A percentile compares a stretch with the other conserved stretches of the same genome.
These are phyloP conservation scores for Trichophyton equinum DNA, from an alignment of 2,329 filamentous ascomycete genomes.

Conservation along the genomic window DNA sequence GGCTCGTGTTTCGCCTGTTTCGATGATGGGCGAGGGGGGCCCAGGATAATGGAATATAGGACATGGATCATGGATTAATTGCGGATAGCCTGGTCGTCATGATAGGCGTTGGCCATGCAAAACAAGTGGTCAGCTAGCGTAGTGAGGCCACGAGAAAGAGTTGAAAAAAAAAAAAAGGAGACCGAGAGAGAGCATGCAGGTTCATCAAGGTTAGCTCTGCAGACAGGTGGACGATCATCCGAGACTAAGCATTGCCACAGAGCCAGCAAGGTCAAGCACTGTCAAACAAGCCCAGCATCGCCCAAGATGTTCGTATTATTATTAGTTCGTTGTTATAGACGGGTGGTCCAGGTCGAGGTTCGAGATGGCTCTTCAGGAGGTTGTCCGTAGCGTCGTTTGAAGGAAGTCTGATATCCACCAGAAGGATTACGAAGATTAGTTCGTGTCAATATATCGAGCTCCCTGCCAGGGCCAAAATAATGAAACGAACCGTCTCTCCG, in stretches of 20 bases:
- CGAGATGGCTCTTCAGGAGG: neutral
- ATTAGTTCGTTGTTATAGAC: neutral
- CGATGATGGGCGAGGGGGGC: neutral
- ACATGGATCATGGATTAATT: neutral
- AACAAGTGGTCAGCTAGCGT: neutral
- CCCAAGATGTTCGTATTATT: neutral
- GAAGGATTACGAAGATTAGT: neutral
- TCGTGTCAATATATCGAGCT: neutral
- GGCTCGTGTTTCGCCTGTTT: slow-evolving; percentile 1
- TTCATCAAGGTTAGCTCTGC: neutral
- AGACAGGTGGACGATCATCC: slow-evolving; percentile 1
- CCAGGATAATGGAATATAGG: neutral
- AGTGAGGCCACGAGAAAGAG: neutral
- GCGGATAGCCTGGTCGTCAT: neutral
- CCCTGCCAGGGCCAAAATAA: neutral
- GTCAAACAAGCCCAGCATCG: neutral
- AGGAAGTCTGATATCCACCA: neutral
- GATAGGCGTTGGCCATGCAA: neutral
- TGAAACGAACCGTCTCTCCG: neutral
- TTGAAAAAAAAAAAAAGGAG: neutral
- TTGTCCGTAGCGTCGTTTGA: neutral
- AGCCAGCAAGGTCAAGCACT: neutral
- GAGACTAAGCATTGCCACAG: slow-evolving; percentile 3
- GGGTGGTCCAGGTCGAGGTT: neutral
- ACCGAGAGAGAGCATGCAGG: neutral